Base-by-base conservation (phyloP, 1,139 yeast species). In the Lodderomyces orthopsilosis region DNA sequence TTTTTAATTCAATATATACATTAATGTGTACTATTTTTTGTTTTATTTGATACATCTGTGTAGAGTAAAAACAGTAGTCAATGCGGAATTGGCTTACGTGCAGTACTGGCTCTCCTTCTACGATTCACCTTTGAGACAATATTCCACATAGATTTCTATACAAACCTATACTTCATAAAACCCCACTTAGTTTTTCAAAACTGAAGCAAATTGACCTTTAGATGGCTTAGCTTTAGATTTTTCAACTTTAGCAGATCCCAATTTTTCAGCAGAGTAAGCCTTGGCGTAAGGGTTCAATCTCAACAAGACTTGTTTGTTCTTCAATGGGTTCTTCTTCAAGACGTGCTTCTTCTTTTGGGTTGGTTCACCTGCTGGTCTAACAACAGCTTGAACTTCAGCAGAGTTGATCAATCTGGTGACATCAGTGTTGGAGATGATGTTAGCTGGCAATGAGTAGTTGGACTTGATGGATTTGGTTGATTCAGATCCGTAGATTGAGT, bases 271-370 rank as follows among this genome's bases (percentile, higher is more conserved):
- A 65, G 96, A 69, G 78, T 82, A 90, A 63, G 93, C 95, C 86
- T 89, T 89, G 66, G 98, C 98, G 85, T 93, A 93, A 61, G 99
- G 99, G 96, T 93, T 94, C 75, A 93, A 86, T 83, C 97, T 89
- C 75, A 90, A 85, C 71, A 90, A 78, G 66, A 90, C 94, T 80
- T 89, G 96, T 85, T 90, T 91, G 97, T 94, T 93, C 93, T 89
- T 93, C 74, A 93, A 90, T 79, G 99, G 98, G 94, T 93, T 93
- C 93, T 89, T 91, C 97, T 93, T 93, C 76, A 84, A 85, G 72
- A 87, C 95, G 81, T 86, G 89, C 59, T 89, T 74, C 76, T 95
- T 88, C 93, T 90, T 89, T 75, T 88, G 94, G 68, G 84, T 77
- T 64, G 94, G 76, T 75, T 85, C 93, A 66, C 95, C 96, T 73